Evolutionary conservation across 2,329 filamentous ascomycete genomes (phyloP).

Genomic region (Phyllosticta citrichinensis): DNA sequence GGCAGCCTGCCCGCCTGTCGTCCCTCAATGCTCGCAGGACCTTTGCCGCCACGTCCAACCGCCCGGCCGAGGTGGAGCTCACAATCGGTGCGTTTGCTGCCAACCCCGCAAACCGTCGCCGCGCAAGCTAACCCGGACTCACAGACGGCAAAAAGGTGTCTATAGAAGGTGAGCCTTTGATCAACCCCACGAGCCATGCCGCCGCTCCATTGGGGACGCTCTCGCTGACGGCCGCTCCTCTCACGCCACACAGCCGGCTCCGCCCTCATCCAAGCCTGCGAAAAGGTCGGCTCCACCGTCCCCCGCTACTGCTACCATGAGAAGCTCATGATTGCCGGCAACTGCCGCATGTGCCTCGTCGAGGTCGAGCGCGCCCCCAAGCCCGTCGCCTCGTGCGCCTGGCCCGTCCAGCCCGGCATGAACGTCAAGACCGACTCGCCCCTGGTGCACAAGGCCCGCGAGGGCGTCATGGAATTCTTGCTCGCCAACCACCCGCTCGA

Average conservation of each 20-base stretch:
- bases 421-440: conserved; percentile 98
- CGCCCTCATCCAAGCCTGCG: conserved; percentile 96
- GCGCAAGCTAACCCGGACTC: conserved; percentile 14
- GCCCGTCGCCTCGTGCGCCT: conserved; percentile 95
- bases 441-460: conserved; percentile 90
- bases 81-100: conserved; percentile 63
- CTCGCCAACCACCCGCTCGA: conserved; percentile 93
- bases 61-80: conserved; percentile 88
- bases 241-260: conserved; percentile 62
- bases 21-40: conserved; percentile 51
- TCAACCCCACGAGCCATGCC: background rate
- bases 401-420: conserved; percentile 98
- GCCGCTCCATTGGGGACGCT: conserved; percentile 10
- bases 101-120: conserved; percentile 14
- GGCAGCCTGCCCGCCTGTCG: conserved; percentile 44
- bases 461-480: conserved; percentile 98
- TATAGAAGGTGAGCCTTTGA: conserved; percentile 62
- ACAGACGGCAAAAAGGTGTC: conserved; percentile 96
- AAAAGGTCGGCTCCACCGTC: conserved; percentile 86
- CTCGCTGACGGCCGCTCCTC: conserved; percentile 17
- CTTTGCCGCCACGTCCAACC: conserved; percentile 70
- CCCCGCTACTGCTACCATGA: conserved; percentile 99
- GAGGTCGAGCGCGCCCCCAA: conserved; percentile 96
- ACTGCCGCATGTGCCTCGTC: conserved; percentile 99
- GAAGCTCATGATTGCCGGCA: conserved; percentile 98